Evolutionary conservation across 2,329 filamentous ascomycete genomes (phyloP), one percentile per base, ranked within the genome.

Genomic region (Neofusicoccum cordaticola): DNA sequence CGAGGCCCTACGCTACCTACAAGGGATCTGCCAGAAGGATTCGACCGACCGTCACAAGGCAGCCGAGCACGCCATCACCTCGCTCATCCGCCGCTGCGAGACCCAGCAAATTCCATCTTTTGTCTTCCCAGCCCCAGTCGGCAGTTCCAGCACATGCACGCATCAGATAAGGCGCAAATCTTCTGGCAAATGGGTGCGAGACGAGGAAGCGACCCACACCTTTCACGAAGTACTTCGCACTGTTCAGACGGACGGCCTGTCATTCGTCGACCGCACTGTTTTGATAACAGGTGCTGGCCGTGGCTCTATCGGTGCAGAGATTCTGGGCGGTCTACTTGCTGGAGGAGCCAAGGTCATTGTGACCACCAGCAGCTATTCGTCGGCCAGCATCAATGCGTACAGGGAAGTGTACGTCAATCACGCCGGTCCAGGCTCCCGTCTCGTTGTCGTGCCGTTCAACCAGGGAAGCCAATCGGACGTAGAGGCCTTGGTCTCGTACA

Each of bases 391-490:
- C 6, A 65, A 64, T 5, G 74, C 74, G 27, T 80, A 77, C 60
- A 77, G 77, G 63, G 42, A 72, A 5, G 64, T 80, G 5, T 81
- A 77, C 64, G 64, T 68, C 3, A 62, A 67, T 6, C 66, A 74
- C 65, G 78, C 78, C 11, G 71, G 72, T 2, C 68, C 68, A 12
- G 73, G 71, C 0, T 77, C 79, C 1, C 67, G 69, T n/a, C 69
- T 82, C 2, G 69, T 73, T 3, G 66, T 81, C 0, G 65, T 79
- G 2, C 79, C 78, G 0, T 78, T 76, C 69, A 82, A 81, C 47
- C 74, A 75, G 63, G 79, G 68, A 45, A 82, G 80, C 66, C 70
- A 71, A 8, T 73, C 75, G 60, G 80, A 82, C 64, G 70, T 72
- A 17, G 69, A 79, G 53, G 68, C 67, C 9, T 63, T 82, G 5